phyloP scores from a whole-genome alignment of 2,329 filamentous ascomycete species.

The Nannizziopsis barbatae region DNA sequence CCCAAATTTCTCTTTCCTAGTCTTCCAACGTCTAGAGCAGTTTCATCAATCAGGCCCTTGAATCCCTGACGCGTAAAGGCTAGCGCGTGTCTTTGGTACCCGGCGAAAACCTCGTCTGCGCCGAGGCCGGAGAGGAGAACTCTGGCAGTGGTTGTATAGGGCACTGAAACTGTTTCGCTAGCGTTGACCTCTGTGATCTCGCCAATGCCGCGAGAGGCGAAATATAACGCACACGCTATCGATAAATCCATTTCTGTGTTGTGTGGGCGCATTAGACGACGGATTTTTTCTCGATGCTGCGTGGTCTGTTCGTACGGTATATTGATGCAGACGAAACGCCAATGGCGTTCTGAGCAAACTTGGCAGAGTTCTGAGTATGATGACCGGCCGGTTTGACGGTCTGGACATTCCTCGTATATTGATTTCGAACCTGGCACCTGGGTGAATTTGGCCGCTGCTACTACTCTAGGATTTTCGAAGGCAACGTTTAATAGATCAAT shows the following conservation, averaged over 20 bases:
- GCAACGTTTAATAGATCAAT: conserved; percentile 92
- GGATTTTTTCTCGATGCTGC: conserved; percentile 56
- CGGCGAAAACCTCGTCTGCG: conserved; percentile 91
- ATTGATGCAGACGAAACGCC: conserved; percentile 74
- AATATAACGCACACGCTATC: conserved; percentile 87
- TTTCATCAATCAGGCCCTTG: conserved; percentile 61
- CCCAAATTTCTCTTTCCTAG: conserved; percentile 91
- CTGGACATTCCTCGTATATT: conserved; percentile 72
- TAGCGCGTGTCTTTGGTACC: conserved; percentile 72
- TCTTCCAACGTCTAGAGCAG: conserved; percentile 72
- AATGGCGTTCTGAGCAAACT: conserved; percentile 58
- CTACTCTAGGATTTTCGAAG: conserved; percentile 81
- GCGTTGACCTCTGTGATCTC: conserved; percentile 27
- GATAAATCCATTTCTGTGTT: conserved; percentile 99
- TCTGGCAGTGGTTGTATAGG: conserved; percentile 60
- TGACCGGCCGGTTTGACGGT: conserved; percentile 73
- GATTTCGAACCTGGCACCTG: conserved; percentile 25
- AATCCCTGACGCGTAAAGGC: conserved; percentile 63
- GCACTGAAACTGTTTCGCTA: conserved; percentile 15
- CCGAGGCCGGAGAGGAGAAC: conserved; percentile 86
- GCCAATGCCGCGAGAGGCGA: conserved; percentile 68
- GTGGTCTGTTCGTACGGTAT: conserved; percentile 67
- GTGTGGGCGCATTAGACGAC: conserved; percentile 76
- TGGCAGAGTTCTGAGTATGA: conserved; percentile 63
- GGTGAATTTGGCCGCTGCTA: conserved; percentile 38